Evolutionary conservation across 164 flowering plant species (phyloP).

Genomic region (Vitis riparia): DNA sequence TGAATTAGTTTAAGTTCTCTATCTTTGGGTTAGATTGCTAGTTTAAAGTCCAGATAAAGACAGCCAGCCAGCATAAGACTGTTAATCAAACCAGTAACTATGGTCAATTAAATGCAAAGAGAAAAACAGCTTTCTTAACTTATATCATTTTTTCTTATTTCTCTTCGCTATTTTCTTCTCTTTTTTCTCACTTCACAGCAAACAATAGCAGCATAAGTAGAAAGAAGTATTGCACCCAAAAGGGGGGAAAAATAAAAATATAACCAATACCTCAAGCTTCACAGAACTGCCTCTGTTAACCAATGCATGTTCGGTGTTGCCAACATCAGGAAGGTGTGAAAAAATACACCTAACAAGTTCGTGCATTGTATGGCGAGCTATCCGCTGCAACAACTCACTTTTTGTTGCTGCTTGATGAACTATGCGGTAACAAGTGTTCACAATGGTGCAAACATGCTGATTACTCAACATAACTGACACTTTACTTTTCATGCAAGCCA

Average conservation of each 20-base stretch:
- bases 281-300: slow-evolving; percentile 30
- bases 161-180: too few species aligned
- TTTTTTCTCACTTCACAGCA: not conserved
- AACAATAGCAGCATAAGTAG: not conserved
- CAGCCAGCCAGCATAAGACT: too few species aligned
- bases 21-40: too few species aligned
- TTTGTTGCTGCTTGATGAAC: slow-evolving; percentile 69
- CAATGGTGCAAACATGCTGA: slow-evolving; percentile 68
- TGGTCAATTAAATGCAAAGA: not conserved
- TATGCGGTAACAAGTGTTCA: slow-evolving; percentile 66
- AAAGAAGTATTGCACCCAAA: not conserved
- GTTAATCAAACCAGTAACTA: too few species aligned
- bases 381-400: slow-evolving; percentile 62
- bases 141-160: not conserved
- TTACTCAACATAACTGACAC: slow-evolving; percentile 59
- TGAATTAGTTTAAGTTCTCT: too few species aligned
- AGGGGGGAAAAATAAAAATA: not conserved
- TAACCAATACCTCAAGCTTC: slow-evolving; percentile 41
- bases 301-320: slow-evolving; percentile 25
- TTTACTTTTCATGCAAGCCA: slow-evolving; percentile 68
- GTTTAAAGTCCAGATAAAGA: too few species aligned
- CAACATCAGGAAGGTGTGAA: slow-evolving; percentile 49
- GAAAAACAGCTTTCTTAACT: not conserved
- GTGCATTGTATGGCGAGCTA: slow-evolving; percentile 67
- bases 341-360: slow-evolving; percentile 65